phyloP scores from a whole-genome alignment of 495 filamentous ascomycete species.

The Aspergillus carlsbadensis region DNA sequence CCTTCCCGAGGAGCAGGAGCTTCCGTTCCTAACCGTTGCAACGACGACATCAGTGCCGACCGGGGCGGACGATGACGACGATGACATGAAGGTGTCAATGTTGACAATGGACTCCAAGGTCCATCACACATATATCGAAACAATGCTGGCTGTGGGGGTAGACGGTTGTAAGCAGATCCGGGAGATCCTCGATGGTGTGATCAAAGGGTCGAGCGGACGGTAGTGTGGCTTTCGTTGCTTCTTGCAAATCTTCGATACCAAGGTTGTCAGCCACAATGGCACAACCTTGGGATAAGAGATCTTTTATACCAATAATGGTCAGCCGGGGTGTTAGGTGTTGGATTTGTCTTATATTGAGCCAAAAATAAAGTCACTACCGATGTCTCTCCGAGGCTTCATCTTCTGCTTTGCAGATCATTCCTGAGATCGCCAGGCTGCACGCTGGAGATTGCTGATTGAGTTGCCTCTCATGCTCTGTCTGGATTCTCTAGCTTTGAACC shows the following conservation, averaged over 20 bases:
- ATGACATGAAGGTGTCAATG: slow-evolving; percentile 70
- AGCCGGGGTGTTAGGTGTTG: slow-evolving; percentile 20
- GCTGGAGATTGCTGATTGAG: too few relatives aligned
- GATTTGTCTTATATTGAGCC: slow-evolving; percentile 6
- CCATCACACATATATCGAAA: slow-evolving; percentile 74
- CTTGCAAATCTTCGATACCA: background rate
- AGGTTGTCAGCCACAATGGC: background rate
- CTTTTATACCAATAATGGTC: slow-evolving; percentile 19
- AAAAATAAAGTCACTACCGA: background rate
- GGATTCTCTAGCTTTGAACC: too few relatives aligned
- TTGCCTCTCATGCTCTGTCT: too few relatives aligned
- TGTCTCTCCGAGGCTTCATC: background rate
- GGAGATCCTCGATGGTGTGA: slow-evolving; percentile 65
- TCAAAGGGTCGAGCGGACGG: slow-evolving; percentile 35
- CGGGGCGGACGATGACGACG: slow-evolving; percentile 40
- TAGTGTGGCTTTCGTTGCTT: slow-evolving; percentile 10
- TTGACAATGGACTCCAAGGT: slow-evolving; percentile 82
- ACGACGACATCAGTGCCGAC: slow-evolving; percentile 60
- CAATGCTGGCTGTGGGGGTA: slow-evolving; percentile 86
- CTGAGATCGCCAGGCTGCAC: background rate
- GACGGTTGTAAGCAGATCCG: slow-evolving; percentile 88
- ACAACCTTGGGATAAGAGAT: slow-evolving; percentile 11
- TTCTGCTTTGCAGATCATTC: background rate
- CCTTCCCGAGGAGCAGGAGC: slow-evolving; percentile 79
- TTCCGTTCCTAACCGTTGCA: slow-evolving; percentile 84